phyloP scores from a whole-genome alignment of 1,284 basidiomycete genomes.

The Tylopilus orsonianus region DNA sequence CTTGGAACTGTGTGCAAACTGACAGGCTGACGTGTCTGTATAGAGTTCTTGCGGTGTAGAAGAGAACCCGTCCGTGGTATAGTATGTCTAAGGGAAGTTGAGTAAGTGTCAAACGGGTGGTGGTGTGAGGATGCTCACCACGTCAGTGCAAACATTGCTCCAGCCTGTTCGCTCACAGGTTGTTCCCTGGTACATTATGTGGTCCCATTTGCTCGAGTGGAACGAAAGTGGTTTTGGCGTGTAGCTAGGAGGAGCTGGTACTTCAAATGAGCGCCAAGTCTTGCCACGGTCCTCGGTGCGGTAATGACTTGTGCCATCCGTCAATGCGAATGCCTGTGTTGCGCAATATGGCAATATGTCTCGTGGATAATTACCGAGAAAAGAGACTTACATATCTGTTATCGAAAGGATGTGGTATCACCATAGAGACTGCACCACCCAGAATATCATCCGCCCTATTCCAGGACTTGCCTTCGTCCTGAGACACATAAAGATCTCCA shows the following conservation, averaged over 20 bases:
- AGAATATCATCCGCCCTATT: constrained; percentile 60
- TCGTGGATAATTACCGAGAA: not conserved
- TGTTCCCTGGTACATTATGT: constrained; percentile 85
- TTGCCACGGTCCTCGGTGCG: constrained; percentile 83
- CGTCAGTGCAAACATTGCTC: constrained; percentile 71
- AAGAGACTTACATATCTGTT: constrained; percentile 60
- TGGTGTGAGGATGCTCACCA: constrained; percentile 43
- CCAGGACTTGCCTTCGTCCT: constrained; percentile 92
- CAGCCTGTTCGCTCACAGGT: constrained; percentile 64
- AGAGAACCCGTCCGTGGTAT: constrained; percentile 81
- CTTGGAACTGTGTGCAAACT: constrained; percentile 82
- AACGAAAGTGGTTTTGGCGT: constrained; percentile 74
- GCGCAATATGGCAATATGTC: not conserved
- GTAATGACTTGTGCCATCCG: constrained; percentile 72
- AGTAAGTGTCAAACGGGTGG: constrained; percentile 13
- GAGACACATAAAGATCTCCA: constrained; percentile 75
- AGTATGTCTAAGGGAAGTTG: constrained; percentile 58
- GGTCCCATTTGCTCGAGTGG: constrained; percentile 76
- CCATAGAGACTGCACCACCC: constrained; percentile 61
- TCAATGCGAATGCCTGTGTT: constrained; percentile 79
- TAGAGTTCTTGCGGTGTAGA: constrained; percentile 60
- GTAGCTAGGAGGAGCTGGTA: constrained; percentile 62
- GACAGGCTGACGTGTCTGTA: constrained; percentile 70
- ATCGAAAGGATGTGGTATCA: constrained; percentile 88
- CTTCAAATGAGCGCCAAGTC: constrained; percentile 80